Base-by-base conservation (phyloP, 306 rosid genomes). In the Sesbania bispinosa region DNA sequence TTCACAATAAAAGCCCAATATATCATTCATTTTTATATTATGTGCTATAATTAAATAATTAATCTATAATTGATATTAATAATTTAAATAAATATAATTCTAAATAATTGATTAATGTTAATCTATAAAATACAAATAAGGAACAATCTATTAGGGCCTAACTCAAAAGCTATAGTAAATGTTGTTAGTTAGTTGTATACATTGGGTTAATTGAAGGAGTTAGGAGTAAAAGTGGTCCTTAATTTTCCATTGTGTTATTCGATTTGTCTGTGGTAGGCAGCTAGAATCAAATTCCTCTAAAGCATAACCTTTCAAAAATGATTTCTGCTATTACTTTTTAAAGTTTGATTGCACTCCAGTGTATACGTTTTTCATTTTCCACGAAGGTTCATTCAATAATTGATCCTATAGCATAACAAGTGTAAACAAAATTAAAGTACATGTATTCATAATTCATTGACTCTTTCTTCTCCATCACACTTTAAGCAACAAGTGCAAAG, bases 201-300 rank as follows among this genome's bases (percentile, higher is more conserved):
- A 67, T 48, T 69, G 69, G 62, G 20, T 64, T n/a, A 36, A 78
- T 6, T 3, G 51, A 48, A 47, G 46, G 67, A 71, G 38, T 77
- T 83, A 69, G 79, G 66, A 64, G 71, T 46, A 64, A 61, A 13
- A 39, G 55, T 60, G 71, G 73, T 70, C 14, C 47, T 38, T n/a
- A n/a, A n/a, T n/a, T 72, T 67, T 14, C 51, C 24, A 3, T 15
- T 52, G 32, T 9, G 78, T 41, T 67, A 71, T 81, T 79, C 78
- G 54, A 74, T 54, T 51, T 80, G 33, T 71, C 61, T 62, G 73
- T 69, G 82, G 85, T 81, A 53, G 81, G 86, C 79, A 73, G 24
- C 19, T 42, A 77, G 88, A 81, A 87, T 79, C 91, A 1, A 64
- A 81, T 86, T 78, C 90, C 29, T 24, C 54, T 39, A n/a, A n/a